phyloP scores from a whole-genome alignment of 352 stramenopile species.

The Thalassiosira mediterranea region DNA sequence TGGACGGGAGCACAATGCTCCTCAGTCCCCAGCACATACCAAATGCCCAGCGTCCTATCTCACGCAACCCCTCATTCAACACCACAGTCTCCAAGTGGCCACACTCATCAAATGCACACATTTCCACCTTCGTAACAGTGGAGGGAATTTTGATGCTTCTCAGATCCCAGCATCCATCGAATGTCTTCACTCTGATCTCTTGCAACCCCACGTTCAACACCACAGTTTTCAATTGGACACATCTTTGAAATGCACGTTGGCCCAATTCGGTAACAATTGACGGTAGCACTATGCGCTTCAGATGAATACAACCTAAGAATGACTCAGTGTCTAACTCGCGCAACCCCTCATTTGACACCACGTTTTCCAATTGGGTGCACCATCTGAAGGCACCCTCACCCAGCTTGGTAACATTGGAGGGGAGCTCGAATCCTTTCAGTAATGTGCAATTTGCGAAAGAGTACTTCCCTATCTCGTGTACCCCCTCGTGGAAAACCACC shows the following conservation, averaged over 20 bases:
- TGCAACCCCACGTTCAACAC: background rate
- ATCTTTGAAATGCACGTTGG: background rate
- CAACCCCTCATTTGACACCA: background rate
- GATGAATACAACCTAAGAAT: background rate
- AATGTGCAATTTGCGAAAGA: background rate
- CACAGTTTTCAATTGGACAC: background rate
- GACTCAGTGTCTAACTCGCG: background rate
- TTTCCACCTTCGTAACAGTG: background rate
- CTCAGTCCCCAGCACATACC: background rate
- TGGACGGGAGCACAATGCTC: background rate
- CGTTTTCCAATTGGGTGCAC: background rate
- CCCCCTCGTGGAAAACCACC: background rate
- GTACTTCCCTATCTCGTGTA: background rate
- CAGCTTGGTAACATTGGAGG: background rate
- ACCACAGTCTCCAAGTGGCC: background rate
- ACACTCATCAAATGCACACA: conserved; percentile 1
- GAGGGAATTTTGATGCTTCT: background rate
- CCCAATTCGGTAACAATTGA: background rate
- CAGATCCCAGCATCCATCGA: background rate
- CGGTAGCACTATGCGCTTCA: background rate
- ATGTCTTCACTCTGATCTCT: background rate
- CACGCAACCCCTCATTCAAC: too few relatives aligned
- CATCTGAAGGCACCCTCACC: background rate
- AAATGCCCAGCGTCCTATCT: background rate
- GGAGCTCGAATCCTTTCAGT: background rate